Conservation (phyloP, 2,329 filamentous ascomycete genomes). For the Harringtonia aguacate region DNA sequence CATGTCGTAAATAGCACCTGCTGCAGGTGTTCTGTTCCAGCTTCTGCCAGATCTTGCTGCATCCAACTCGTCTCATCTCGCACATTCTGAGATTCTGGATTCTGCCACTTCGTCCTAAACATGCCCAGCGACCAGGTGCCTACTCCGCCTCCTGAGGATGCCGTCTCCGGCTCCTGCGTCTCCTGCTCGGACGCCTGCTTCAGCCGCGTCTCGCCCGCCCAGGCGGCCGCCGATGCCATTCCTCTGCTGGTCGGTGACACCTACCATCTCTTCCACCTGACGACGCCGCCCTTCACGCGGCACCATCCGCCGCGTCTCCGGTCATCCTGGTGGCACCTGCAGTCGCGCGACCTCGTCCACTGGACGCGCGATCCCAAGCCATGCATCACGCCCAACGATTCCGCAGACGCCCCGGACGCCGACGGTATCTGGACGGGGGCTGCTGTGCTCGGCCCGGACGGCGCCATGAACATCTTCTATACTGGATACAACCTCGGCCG, state of each 20-base stretch:
- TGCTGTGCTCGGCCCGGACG: slow-evolving; percentile 20
- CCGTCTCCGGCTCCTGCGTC: slow-evolving; percentile 1
- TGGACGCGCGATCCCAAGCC: slow-evolving; percentile 19
- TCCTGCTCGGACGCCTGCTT: no score
- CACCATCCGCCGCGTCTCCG: slow-evolving; percentile 22
- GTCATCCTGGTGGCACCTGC: slow-evolving; percentile 21
- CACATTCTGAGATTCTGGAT: no score
- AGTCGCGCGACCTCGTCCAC: slow-evolving; percentile 18
- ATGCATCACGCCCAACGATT: slow-evolving; percentile 14
- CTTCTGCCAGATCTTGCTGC: no score
- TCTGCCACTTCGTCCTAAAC: no score
- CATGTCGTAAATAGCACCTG: no score
- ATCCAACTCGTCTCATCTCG: no score
- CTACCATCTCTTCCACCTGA: slow-evolving; percentile 26
- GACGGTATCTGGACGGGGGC: slow-evolving; percentile 24
- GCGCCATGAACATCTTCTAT: slow-evolving; percentile 24
- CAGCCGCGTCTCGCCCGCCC: slow-evolving; percentile 16
- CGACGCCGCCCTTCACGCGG: slow-evolving; percentile 19
- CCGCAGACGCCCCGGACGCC: slow-evolving; percentile 15
- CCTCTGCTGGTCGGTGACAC: slow-evolving; percentile 23
- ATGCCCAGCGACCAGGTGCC: not conserved
- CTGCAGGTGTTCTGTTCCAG: no score
- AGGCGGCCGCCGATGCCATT: slow-evolving; percentile 24
- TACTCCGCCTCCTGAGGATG: slow-evolving; percentile 17
- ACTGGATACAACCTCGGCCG: slow-evolving; percentile 22